Percentiles rank a stretch among this genome's conserved stretches.
Evolutionary conservation across 108 stramenopile species (phyloP).

Genomic region (Schizochytrium sp.): DNA sequence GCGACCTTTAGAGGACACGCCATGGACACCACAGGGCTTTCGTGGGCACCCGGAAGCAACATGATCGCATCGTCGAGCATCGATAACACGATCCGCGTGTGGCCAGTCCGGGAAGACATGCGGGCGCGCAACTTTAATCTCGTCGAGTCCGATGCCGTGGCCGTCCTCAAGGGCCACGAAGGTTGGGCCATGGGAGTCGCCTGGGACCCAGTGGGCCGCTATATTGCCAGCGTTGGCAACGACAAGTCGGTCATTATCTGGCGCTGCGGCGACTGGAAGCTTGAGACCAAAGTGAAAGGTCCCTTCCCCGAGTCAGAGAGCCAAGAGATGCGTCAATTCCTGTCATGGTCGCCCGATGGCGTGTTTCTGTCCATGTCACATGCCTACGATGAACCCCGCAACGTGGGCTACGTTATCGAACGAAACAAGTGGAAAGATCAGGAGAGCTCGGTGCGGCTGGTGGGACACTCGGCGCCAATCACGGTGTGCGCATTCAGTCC

Average conservation of each 20-base stretch:
- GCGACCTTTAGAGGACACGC: background rate
- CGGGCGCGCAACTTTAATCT: background rate
- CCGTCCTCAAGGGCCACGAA: background rate
- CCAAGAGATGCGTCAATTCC: background rate
- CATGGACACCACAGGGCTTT: background rate
- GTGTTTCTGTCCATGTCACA: background rate
- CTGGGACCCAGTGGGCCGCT: constrained; percentile 4
- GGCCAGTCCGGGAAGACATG: background rate
- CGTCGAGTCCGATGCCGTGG: background rate
- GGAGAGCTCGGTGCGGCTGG: background rate
- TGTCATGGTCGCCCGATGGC: background rate
- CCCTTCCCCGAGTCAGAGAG: background rate
- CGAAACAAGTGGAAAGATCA: background rate
- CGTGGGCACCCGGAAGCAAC: background rate
- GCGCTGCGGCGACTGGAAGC: constrained; percentile 3
- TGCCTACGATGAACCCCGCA: background rate
- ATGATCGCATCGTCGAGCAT: background rate
- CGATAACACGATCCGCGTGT: background rate
- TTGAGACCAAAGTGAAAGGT: background rate
- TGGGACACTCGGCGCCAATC: background rate
- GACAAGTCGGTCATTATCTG: background rate
- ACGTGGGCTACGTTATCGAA: background rate
- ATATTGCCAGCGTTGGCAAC: background rate
- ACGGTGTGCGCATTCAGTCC: background rate
- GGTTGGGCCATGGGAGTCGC: constrained; percentile 8